Conservation (phyloP, 2,329 filamentous ascomycete species). For the Fusarium concolor region DNA sequence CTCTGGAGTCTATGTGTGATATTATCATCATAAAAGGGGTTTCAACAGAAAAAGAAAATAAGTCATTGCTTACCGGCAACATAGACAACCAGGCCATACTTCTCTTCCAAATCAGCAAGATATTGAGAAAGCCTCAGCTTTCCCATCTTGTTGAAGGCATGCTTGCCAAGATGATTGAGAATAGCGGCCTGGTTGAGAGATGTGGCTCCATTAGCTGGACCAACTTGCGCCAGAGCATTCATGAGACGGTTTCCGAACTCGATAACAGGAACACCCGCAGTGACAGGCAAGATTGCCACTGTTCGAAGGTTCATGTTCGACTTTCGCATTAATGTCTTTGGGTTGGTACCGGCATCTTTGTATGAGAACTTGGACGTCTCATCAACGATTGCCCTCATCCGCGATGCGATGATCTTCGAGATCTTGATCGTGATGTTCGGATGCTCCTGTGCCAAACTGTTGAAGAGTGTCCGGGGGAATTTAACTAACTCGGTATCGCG, state of each 20-base stretch:
- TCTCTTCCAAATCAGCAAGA: conserved; percentile 94
- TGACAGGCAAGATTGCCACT: conserved; percentile 91
- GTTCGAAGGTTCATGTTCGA: conserved; percentile 94
- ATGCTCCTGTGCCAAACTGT: conserved; percentile 96
- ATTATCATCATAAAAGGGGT: conserved; percentile 62
- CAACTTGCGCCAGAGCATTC: conserved; percentile 89
- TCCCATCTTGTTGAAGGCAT: conserved; percentile 97
- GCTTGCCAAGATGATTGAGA: conserved; percentile 91
- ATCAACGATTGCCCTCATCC: conserved; percentile 91
- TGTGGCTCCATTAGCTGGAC: conserved; percentile 88
- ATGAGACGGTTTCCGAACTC: conserved; percentile 93
- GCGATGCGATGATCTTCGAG: conserved; percentile 95
- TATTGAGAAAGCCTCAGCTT: conserved; percentile 97
- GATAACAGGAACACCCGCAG: conserved; percentile 89
- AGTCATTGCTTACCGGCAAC: conserved; percentile 74
- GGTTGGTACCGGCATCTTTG: conserved; percentile 72
- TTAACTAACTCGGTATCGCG: conserved; percentile 96
- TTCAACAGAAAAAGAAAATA: conserved; percentile 4
- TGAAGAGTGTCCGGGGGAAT: conserved; percentile 95
- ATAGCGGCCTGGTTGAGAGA: conserved; percentile 94
- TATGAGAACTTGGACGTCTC: conserved; percentile 76
- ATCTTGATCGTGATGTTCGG: conserved; percentile 99
- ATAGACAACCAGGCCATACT: conserved; percentile 94
- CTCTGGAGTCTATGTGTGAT: conserved; percentile 57
- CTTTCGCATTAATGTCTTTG: conserved; percentile 68